Percentiles rank a stretch among this genome's conserved stretches.
phyloP scores from a whole-genome alignment of 1,139 yeast genomes.

The Diutina siamensis region DNA sequence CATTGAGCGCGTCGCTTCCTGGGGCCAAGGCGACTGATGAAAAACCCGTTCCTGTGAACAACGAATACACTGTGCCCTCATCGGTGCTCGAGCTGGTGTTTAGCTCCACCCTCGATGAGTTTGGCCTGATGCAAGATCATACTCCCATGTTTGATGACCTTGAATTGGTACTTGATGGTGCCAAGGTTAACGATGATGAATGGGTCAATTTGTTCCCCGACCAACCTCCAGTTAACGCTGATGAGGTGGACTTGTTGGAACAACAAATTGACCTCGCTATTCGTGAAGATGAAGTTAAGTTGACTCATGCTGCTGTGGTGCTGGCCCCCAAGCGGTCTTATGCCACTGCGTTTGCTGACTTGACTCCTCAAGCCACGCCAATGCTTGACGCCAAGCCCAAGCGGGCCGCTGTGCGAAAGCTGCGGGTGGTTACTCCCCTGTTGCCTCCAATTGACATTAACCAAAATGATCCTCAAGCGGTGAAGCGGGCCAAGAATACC shows the following conservation, averaged over 20 bases:
- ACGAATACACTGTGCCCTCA: slow-evolving; percentile 5
- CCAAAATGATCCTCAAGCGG: slow-evolving; percentile 50
- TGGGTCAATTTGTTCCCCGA: slow-evolving; percentile 58
- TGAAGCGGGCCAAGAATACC: slow-evolving; percentile 89
- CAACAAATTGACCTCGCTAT: slow-evolving; percentile 2
- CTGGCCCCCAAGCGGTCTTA: background rate
- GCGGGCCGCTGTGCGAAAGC: too few species aligned
- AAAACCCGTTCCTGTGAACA: background rate
- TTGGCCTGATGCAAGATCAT: slow-evolving; percentile 16
- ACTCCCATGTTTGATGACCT: slow-evolving; percentile 60
- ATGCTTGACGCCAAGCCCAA: slow-evolving; percentile 8
- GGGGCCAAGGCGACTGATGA: background rate
- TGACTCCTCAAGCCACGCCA: background rate
- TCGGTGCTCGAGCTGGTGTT: slow-evolving; percentile 49
- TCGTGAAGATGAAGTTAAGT: slow-evolving; percentile 5
- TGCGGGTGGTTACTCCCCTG: slow-evolving; percentile 31
- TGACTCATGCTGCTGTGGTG: slow-evolving; percentile 5
- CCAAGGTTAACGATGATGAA: slow-evolving; percentile 37
- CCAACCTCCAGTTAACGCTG: slow-evolving; percentile 9
- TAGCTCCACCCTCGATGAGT: slow-evolving; percentile 32
- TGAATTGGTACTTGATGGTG: slow-evolving; percentile 34
- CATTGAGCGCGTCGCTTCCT: background rate
- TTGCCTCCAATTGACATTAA: slow-evolving; percentile 57
- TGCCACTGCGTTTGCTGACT: background rate
- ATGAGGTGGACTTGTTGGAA: slow-evolving; percentile 6